phyloP scores from a whole-genome alignment of 2,329 filamentous ascomycete species.

The Beauveria caledonica region DNA sequence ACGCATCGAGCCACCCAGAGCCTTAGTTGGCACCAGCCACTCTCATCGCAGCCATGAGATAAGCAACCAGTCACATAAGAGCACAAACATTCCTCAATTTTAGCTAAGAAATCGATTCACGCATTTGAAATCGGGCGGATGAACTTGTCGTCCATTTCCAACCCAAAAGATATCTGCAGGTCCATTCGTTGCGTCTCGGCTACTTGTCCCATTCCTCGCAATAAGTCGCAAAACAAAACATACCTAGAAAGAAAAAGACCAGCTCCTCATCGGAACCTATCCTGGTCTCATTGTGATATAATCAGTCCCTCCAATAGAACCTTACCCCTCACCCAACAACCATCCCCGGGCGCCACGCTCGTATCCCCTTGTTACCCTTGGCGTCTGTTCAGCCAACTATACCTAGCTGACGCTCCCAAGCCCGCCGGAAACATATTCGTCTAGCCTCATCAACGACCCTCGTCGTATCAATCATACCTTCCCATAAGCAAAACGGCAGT shows the following conservation, averaged over 20 bases:
- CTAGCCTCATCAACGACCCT: background rate
- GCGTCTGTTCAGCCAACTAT: background rate
- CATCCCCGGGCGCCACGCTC: conserved; percentile 7
- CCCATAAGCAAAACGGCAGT: background rate
- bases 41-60: background rate
- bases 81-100: background rate
- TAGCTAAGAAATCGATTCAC: background rate
- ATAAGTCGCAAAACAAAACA: background rate
- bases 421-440: background rate
- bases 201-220: background rate
- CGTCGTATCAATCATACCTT: background rate
- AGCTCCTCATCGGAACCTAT: background rate
- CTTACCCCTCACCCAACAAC: background rate
- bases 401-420: background rate
- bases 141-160: background rate
- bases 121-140: background rate
- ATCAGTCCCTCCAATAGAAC: background rate
- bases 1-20: background rate
- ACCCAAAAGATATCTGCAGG: background rate
- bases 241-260: background rate
- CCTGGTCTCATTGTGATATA: background rate
- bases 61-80: background rate
- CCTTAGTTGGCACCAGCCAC: background rate
- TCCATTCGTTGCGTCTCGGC: background rate
- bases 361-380: background rate